Conservation (phyloP, 228 moss, liverwort and hornwort species). For the Sphagnum magellanicum region DNA sequence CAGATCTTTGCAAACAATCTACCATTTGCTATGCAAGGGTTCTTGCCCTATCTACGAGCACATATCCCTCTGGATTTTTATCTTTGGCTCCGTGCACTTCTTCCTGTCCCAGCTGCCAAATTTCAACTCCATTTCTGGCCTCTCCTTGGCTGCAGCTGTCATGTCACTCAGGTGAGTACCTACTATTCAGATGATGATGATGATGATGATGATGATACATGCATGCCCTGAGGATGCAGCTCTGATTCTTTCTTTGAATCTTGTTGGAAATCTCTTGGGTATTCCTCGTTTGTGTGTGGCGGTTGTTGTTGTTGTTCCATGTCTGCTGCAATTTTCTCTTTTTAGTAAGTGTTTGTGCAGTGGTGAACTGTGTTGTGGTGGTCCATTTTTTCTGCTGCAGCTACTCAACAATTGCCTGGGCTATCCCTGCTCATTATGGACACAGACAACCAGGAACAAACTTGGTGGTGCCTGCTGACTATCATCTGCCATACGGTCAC, state of each 20-base stretch:
- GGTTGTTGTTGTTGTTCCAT: neutral
- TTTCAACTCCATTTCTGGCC: slow-evolving; percentile 70
- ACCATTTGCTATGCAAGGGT: slow-evolving; percentile 37
- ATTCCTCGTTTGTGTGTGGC: neutral
- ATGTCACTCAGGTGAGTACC: slow-evolving; percentile 70
- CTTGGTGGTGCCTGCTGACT: neutral
- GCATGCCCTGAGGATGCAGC: no score
- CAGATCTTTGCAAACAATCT: slow-evolving; percentile 52
- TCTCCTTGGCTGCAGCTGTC: slow-evolving; percentile 79
- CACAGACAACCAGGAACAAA: slow-evolving; percentile 10
- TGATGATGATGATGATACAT: no score
- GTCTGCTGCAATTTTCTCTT: no score
- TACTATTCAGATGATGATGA: neutral
- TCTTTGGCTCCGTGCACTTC: slow-evolving; percentile 71
- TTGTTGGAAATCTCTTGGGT: neutral
- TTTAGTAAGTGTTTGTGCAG: neutral
- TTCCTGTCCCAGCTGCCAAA: slow-evolving; percentile 84
- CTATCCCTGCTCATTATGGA: slow-evolving; percentile 16
- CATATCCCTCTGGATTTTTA: slow-evolving; percentile 59
- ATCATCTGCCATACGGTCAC: slow-evolving; percentile 14
- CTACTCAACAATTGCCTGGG: slow-evolving; percentile 85
- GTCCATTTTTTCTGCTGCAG: slow-evolving; percentile 20
- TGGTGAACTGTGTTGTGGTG: neutral
- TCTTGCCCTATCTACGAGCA: neutral
- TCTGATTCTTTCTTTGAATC: neutral